Base-by-base conservation (phyloP, 805 yeast species). In the Ogataea glucozyma region DNA sequence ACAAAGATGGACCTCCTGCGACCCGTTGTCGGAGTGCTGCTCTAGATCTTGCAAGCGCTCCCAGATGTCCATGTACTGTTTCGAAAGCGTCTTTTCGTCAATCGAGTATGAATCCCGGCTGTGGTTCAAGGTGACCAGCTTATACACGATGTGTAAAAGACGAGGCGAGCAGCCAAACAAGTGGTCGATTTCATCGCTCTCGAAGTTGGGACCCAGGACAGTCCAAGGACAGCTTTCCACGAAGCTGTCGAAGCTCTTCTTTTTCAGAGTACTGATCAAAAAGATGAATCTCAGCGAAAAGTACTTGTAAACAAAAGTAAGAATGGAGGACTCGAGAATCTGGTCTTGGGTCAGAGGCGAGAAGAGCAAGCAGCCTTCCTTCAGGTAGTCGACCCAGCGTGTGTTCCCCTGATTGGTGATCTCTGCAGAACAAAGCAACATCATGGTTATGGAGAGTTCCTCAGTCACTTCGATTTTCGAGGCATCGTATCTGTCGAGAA, bases 131-230 rank as follows among this genome's bases (percentile, higher is more conserved):
- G 46, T 40, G 5, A 56, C 49, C 1, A 57, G 46, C 17, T 54
- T 34, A 38, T 56, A 52, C 9, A 61, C 55, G 8, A 51, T 27
- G 26, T 49, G 30, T 2, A 61, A 27, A 16, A 63, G 40, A 22
- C 52, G 41, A 2, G 67, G 66, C 0, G 67, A 60, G 43, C 66
- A 61, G 3, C 68, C 67, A 41, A 58, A 52, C 58, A 62, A 53
- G 26, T 58, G 58, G 32, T 63, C 68, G 24, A 62, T 51, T 3
- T 38, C 24, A 31, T 47, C 49, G 29, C 32, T 44, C 12, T 52
- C 51, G 40, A 61, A 63, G 22, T 57, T 41, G 5, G 39, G 18
- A 17, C 47, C 57, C 4, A 62, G 53, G 4, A 55, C 41, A 26
- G 56, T 60, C 58, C 63, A 51, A 5, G 62, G 57, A 20, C 54